Percentiles rank a stretch among this genome's conserved stretches.
Evolutionary conservation across 2,329 filamentous ascomycete genomes (phyloP).

Genomic region (Clarireedia paspali): DNA sequence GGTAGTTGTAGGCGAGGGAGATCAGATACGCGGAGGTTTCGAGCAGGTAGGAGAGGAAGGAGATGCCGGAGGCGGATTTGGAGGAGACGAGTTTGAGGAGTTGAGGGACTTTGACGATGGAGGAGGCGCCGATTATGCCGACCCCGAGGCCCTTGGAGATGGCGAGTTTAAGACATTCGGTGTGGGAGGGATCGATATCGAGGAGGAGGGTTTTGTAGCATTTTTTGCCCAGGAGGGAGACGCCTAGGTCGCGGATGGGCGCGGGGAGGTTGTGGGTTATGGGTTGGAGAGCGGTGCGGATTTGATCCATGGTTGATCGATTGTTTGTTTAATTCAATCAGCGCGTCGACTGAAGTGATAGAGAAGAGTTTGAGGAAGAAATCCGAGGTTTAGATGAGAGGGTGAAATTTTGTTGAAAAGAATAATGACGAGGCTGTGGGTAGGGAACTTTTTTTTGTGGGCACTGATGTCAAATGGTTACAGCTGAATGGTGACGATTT

Average conservation of each 20-base stretch:
- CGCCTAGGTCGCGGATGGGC: constrained; percentile 65
- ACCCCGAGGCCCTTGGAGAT: constrained; percentile 90
- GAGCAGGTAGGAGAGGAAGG: constrained; percentile 84
- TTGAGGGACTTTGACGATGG: constrained; percentile 94
- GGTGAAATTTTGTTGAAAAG: not conserved
- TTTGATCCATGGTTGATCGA: constrained; percentile 45
- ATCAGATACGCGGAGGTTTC: constrained; percentile 86
- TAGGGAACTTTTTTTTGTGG: not conserved
- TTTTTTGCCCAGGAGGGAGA: constrained; percentile 69
- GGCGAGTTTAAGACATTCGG: constrained; percentile 77
- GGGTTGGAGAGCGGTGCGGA: constrained; percentile 55
- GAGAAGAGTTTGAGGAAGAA: not conserved
- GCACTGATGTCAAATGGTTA: not conserved
- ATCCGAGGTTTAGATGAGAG: not conserved
- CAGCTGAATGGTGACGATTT: not conserved
- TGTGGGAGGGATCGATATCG: constrained; percentile 71
- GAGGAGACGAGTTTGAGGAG: constrained; percentile 85
- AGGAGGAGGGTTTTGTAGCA: constrained; percentile 86
- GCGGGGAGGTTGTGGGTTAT: constrained; percentile 66
- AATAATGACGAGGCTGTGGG: not conserved
- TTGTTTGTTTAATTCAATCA: not conserved
- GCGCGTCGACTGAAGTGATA: not conserved
- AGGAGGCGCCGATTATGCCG: constrained; percentile 83
- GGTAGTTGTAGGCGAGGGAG: constrained; percentile 83
- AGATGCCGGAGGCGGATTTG: constrained; percentile 74